Base-by-base conservation (phyloP, 2,329 filamentous ascomycete species). In the Alternaria brassicae region DNA sequence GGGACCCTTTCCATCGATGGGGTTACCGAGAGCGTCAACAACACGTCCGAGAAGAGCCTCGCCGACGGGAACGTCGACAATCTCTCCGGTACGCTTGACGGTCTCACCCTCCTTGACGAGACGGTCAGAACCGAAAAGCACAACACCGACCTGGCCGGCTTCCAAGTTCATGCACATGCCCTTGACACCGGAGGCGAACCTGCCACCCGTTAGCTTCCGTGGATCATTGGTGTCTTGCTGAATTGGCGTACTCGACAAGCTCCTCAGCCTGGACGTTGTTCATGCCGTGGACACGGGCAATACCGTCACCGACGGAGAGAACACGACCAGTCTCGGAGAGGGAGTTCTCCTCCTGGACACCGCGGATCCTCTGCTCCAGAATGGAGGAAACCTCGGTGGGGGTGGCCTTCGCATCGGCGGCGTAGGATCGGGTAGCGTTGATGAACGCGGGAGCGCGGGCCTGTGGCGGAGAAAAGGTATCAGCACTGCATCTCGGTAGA, bases 81-180 rank as follows among this genome's bases (percentile, higher is more conserved):
- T 99, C 85, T 96, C 88, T 82, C 95, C 95, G 78, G 95, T 99
- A 90, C 95, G 94, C 91, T 97, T 98, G 84, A 99, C 95, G 72
- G 91, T 94, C 88, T 99, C 94, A 80, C 95, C 95, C 85, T 99
- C 95, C 88, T 92, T 95, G 89, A 99, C 95, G 77, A 97, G 88
- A 93, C 95, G 93, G 86, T 99, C 95, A 80, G 95, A 98, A 90
- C 95, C 95, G 89, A 99, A 99, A 80, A 99, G 89, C 89, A 99
- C 95, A 79, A 99, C 93, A 97, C 95, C 95, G 86, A 99, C 95
- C 85, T 98, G 95, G 83, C 95, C 95, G 83, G 95, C 95, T 87
- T 99, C 95, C 85, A 99, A 90, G 91, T 99, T 99, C 94, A 99
- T 98, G 92, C 94, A 98, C 95, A 99, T 99, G 83, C 95, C 95